These are phyloP conservation scores for Astrothelium subdiscretum DNA, from an alignment of 495 filamentous ascomycete genomes.

Conservation along the genomic window DNA sequence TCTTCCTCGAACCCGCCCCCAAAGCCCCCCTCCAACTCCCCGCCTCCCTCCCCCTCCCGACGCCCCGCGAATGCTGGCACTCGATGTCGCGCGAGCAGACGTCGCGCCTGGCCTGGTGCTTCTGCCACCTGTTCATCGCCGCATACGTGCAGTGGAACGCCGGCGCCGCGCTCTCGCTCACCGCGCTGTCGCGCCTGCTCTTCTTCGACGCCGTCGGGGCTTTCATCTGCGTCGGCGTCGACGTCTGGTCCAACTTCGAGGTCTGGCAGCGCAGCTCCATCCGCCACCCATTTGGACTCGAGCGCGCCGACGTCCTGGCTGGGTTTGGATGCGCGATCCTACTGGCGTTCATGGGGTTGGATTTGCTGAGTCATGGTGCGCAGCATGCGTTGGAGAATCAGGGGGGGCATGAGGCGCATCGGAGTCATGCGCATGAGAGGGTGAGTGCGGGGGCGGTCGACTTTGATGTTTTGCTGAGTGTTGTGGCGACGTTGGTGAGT, in stretches of 20 bases:
- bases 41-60: conserved; percentile 90
- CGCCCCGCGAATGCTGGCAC: conserved; percentile 66
- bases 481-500: conserved; percentile 75
- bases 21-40: conserved; percentile 79
- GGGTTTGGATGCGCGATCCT: conserved; percentile 96
- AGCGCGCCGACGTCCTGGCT: conserved; percentile 83
- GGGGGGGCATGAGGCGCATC: conserved; percentile 55
- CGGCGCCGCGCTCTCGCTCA: conserved; percentile 81
- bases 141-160: conserved; percentile 74
- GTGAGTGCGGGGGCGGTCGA: conserved; percentile 68
- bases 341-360: conserved; percentile 90
- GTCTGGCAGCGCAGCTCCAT: conserved; percentile 92
- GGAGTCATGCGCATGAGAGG: conserved; percentile 53
- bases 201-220: conserved; percentile 91
- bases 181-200: conserved; percentile 82
- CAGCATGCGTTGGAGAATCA: conserved; percentile 68
- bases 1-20: conserved; percentile 89
- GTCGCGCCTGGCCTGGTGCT: conserved; percentile 73
- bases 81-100: conserved; percentile 84
- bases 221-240: conserved; percentile 83
- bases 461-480: conserved; percentile 71
- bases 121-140: conserved; percentile 73
- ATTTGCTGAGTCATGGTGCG: conserved; percentile 82
- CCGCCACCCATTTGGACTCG: conserved; percentile 85
- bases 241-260: conserved; percentile 89